A percentile compares a stretch with the other conserved stretches of the same genome.
Conservation (phyloP, 441 rosid species). For the Croton setiger region DNA sequence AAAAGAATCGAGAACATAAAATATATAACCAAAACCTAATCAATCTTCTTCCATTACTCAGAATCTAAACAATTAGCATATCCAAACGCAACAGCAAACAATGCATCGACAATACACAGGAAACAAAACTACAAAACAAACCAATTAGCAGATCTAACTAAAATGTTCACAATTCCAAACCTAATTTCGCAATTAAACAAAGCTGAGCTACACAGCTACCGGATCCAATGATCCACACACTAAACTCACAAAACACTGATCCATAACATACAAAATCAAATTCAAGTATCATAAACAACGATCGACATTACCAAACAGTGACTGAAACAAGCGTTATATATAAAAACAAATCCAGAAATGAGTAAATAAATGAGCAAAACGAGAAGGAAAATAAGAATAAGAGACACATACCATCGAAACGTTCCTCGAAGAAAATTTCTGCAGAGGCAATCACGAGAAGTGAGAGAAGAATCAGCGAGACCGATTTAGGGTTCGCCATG, state of each 20-base stretch:
- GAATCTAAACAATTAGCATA: not conserved
- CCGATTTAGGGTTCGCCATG: slow-evolving; percentile 51
- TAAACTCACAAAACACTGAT: not conserved
- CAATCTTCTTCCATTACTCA: not conserved
- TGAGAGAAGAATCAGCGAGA: slow-evolving; percentile 37
- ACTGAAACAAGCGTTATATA: too few relatives aligned
- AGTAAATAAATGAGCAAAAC: not conserved
- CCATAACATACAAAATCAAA: not conserved
- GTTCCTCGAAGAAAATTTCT: slow-evolving; percentile 77
- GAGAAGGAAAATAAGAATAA: not conserved
- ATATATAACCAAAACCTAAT: too few relatives aligned
- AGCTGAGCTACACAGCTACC: not conserved
- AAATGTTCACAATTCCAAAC: slow-evolving; percentile 5
- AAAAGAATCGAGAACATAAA: too few relatives aligned
- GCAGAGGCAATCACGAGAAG: slow-evolving; percentile 50
- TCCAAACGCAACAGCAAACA: not conserved
- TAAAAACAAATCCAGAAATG: not conserved
- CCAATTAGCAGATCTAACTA: slow-evolving; percentile 29
- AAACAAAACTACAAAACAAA: not conserved
- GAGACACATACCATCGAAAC: slow-evolving; percentile 82
- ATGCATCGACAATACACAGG: not conserved
- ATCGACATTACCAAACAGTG: slow-evolving; percentile 6
- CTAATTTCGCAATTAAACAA: slow-evolving; percentile 8
- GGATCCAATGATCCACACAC: slow-evolving; percentile 16
- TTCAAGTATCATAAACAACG: not conserved